phyloP scores from a whole-genome alignment of 2,329 filamentous ascomycete genomes.

The Fusarium musae region DNA sequence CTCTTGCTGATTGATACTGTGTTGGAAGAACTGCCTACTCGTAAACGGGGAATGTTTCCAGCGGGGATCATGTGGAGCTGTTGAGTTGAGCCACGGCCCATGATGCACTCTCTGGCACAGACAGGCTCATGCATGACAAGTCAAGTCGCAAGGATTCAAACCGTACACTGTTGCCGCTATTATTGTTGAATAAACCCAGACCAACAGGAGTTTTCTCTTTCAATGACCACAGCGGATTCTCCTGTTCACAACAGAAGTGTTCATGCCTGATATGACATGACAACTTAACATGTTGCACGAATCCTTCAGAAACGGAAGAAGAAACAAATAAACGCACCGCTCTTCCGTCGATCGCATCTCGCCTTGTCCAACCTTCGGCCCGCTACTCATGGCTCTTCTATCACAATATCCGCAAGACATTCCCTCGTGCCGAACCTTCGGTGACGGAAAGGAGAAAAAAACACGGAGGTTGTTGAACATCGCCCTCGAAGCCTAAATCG shows the following conservation, averaged over 20 bases:
- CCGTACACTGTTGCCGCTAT: not conserved
- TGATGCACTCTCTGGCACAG: conserved; percentile 20
- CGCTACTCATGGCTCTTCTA: conserved; percentile 23
- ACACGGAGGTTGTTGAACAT: conserved; percentile 12
- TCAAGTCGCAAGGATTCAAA: not conserved
- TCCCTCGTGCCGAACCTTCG: conserved; percentile 34
- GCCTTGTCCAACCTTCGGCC: conserved; percentile 31
- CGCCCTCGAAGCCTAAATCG: conserved; percentile 35
- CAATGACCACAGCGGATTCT: not conserved
- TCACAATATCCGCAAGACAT: conserved; percentile 42
- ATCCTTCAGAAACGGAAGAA: not conserved
- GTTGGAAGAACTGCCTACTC: conserved; percentile 13
- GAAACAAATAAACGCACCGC: conserved; percentile 7
- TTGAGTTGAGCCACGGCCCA: conserved; percentile 10
- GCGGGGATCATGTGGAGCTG: conserved; percentile 25
- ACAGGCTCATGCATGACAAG: conserved; percentile 12
- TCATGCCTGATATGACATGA: conserved; percentile 10
- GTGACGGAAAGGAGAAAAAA: not conserved
- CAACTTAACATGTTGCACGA: conserved; percentile 6
- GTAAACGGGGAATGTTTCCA: conserved; percentile 14
- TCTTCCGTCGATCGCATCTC: conserved; percentile 23
- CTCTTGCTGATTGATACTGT: conserved; percentile 3
- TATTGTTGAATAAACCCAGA: not conserved
- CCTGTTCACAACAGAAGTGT: conserved; percentile 1
- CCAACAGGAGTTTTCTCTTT: conserved; percentile 13